Conservation (phyloP, 805 yeast genomes). For the Cyberlindnera galapagoensis region DNA sequence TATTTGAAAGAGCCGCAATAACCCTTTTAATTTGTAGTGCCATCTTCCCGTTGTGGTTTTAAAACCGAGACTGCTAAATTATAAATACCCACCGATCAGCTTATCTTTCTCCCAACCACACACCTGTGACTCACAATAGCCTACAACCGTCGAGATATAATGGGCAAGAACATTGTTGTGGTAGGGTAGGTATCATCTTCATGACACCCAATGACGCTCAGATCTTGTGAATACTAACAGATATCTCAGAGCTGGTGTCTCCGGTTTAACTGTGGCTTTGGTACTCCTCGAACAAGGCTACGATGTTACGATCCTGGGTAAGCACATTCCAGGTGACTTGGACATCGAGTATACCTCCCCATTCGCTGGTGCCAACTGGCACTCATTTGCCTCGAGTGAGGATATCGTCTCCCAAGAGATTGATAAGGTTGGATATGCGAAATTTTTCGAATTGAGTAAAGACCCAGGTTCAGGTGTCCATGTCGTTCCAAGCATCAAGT, state of each 20-base stretch:
- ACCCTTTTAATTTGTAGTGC: no score
- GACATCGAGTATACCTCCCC: conserved; percentile 55
- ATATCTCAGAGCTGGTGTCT: conserved; percentile 38
- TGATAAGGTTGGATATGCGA: conserved; percentile 44
- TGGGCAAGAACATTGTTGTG: no score
- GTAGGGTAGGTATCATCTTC: no score
- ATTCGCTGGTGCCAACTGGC: conserved; percentile 71
- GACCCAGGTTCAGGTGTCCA: conserved; percentile 47
- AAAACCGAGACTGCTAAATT: no score
- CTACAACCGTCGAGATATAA: no score
- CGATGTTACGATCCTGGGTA: conserved; percentile 36
- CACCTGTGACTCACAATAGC: no score
- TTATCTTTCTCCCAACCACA: no score
- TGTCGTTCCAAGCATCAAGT: conserved; percentile 16
- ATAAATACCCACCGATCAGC: no score
- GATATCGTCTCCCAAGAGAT: conserved; percentile 32
- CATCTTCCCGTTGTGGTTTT: no score
- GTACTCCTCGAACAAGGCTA: conserved; percentile 34
- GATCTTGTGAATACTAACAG: no score
- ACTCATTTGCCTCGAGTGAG: conserved; percentile 42
- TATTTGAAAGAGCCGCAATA: no score
- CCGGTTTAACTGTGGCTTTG: conserved; percentile 47
- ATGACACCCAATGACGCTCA: no score
- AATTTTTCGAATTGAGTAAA: conserved; percentile 38
- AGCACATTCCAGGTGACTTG: conserved; percentile 50